Evolutionary conservation across 331 rosid genomes (phyloP).

Genomic region (Malus hybrid): DNA sequence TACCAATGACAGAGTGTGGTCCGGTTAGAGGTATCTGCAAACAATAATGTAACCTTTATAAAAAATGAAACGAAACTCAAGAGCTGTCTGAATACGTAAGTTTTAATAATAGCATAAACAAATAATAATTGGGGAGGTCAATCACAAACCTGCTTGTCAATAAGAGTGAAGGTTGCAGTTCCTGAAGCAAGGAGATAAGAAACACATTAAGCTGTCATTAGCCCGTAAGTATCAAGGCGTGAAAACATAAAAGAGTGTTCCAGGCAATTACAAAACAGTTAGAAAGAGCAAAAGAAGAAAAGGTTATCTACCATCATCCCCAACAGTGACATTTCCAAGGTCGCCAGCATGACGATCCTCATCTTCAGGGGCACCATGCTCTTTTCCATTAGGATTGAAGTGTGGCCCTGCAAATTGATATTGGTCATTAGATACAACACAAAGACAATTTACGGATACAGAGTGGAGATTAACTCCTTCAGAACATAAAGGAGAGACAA

Average conservation of each 20-base stretch:
- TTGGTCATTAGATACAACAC: neutral
- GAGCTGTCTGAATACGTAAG: neutral
- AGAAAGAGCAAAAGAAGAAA: neutral
- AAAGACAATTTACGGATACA: neutral
- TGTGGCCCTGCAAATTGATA: slow-evolving; percentile 57
- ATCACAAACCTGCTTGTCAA: slow-evolving; percentile 55
- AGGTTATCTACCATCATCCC: slow-evolving; percentile 62
- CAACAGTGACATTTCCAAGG: slow-evolving; percentile 78
- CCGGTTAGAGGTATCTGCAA: slow-evolving; percentile 84
- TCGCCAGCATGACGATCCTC: slow-evolving; percentile 92
- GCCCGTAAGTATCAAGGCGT: neutral
- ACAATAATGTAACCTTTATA: slow-evolving; percentile 9
- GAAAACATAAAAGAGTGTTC: neutral
- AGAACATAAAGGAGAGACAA: neutral
- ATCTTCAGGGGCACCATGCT: slow-evolving; percentile 90
- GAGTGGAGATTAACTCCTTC: neutral
- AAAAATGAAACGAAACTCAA: neutral
- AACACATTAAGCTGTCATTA: slow-evolving; percentile 11
- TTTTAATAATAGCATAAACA: neutral
- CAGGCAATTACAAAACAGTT: neutral
- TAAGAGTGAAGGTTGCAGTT: slow-evolving; percentile 40
- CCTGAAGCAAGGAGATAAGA: slow-evolving; percentile 39
- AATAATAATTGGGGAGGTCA: neutral
- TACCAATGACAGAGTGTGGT: slow-evolving; percentile 70
- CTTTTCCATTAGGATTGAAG: slow-evolving; percentile 66